These are phyloP conservation scores for Pichia paraexigua DNA, from an alignment of 805 yeast genomes.

Conservation along the genomic window DNA sequence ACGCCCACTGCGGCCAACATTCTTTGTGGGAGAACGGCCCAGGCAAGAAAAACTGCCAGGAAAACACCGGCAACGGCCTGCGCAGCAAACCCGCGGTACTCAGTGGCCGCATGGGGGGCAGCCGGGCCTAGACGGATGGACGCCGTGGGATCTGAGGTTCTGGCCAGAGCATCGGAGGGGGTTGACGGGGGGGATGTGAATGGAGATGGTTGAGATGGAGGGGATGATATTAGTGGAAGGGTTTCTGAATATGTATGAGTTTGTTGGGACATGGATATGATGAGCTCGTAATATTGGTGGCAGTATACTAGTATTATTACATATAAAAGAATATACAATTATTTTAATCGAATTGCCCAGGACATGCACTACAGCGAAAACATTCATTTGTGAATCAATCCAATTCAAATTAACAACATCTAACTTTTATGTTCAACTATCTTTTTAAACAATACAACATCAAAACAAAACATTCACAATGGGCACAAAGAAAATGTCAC, in stretches of 20 bases:
- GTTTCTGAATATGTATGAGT: too few relatives aligned
- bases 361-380: too few relatives aligned
- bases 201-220: neutral
- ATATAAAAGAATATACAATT: too few relatives aligned
- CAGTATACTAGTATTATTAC: too few relatives aligned
- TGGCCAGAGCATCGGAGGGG: neutral
- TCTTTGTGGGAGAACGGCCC: slow-evolving; percentile 70
- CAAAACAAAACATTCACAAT: neutral
- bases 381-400: neutral
- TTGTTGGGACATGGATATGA: too few relatives aligned
- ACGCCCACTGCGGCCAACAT: slow-evolving; percentile 44
- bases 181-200: too few relatives aligned
- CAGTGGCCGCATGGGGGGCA: slow-evolving; percentile 41
- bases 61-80: slow-evolving; percentile 59
- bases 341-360: too few relatives aligned
- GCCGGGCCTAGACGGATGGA: neutral
- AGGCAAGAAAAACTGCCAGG: slow-evolving; percentile 49
- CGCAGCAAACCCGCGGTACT: slow-evolving; percentile 82
- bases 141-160: neutral
- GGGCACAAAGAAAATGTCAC: slow-evolving; percentile 36
- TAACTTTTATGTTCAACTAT: too few relatives aligned
- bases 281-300: too few relatives aligned
- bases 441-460: neutral
- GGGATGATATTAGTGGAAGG: too few relatives aligned
- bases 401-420: neutral